Base-by-base conservation (phyloP, 2,329 filamentous ascomycete species). In the Neocucurbitaria cava region DNA sequence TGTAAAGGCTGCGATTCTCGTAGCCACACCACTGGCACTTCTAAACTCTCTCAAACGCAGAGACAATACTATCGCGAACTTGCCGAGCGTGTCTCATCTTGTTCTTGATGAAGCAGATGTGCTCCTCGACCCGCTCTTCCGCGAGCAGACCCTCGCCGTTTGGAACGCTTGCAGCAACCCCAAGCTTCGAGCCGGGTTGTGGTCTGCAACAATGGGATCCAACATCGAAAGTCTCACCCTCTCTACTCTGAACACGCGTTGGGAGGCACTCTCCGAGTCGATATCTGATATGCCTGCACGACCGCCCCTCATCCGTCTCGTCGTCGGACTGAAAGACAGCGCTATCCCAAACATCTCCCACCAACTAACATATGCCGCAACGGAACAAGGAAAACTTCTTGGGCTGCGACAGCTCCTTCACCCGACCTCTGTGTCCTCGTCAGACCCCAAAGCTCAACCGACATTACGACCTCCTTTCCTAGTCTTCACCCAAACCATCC, bases 161-260 rank as follows among this genome's bases (percentile, higher is more conserved):
- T 97, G 93, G 92, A 85, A 86, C 38, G 85, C 90, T 3, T 94
- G 94, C 74, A 87, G 81, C 2, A 87, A 88, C 62, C 81, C 85
- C 3, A 77, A 82, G n/a, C 80, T 98, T 8, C 85, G 87, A 21
- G 82, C 92, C 3, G 91, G 90, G 9, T 87, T 96, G 56, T 99
- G 94, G 92, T 98, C 95, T 13, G 95, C 95, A 13, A 99, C 95
- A 0, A 97, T 99, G 88, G 92, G 91, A 3, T 96, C 94, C 15
- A 95, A 89, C 65, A 90, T 98, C 38, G 95, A 99, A 78, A 82
- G 87, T 18, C 81, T 97, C 7, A 85, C 91, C 42, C 84, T 84
- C 6, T 84, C 86, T n/a, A 89, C 88, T 13, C 31, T 82, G 76
- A 46, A 71, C 76, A 38, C 71, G 58, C 33, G 76, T 82, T 68